Evolutionary conservation across 139 green algal genomes (phyloP).

Genomic region (Coelastrella sp.): DNA sequence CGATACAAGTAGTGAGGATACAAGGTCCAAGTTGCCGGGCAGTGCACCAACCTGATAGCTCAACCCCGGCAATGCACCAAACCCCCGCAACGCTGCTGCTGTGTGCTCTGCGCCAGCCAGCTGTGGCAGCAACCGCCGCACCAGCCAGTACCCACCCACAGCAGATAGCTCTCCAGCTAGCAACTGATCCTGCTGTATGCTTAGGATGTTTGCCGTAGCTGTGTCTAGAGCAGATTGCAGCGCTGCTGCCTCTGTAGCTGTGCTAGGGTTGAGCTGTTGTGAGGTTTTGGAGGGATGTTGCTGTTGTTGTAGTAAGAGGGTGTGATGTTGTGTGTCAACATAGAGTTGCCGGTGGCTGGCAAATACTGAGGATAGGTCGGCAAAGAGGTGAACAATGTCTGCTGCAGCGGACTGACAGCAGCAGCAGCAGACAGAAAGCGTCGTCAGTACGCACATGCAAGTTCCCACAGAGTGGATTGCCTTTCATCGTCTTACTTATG

Average conservation of each 20-base stretch:
- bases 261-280: neutral
- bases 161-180: conserved; percentile 32
- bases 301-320: neutral
- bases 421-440: neutral
- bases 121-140: conserved; percentile 15
- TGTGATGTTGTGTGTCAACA: neutral
- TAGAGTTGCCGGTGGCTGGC: conserved; percentile 16
- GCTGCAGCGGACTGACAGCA: neutral
- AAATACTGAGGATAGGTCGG: conserved; percentile 24
- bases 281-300: conserved; percentile 10
- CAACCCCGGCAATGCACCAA: neutral
- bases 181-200: conserved; percentile 11
- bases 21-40: too few relatives aligned
- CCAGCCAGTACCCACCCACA: conserved; percentile 31
- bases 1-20: too few relatives aligned
- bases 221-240: neutral
- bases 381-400: neutral
- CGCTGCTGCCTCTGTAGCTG: neutral
- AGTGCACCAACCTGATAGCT: too few relatives aligned
- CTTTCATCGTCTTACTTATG: too few relatives aligned
- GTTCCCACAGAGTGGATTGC: too few relatives aligned
- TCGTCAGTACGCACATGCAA: too few relatives aligned
- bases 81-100: neutral
- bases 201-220: neutral
- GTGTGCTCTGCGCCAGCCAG: neutral